Evolutionary conservation across 768 basidiomycete genomes (phyloP).

Genomic region (Lactarius hatsudake): DNA sequence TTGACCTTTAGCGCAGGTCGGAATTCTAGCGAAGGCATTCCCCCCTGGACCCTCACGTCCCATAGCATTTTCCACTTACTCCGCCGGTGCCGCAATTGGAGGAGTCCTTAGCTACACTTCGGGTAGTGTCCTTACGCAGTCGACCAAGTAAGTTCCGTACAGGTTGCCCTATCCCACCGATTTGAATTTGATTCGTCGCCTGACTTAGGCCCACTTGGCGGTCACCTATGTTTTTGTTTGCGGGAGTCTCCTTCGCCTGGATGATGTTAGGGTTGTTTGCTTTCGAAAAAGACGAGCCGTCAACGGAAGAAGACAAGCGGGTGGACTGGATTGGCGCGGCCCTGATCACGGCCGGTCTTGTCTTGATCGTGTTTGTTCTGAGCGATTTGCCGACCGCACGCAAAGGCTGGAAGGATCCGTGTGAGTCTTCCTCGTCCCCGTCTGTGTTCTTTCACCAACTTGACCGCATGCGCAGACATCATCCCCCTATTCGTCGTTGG

Average conservation of each 20-base stretch:
- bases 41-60: constrained; percentile 65
- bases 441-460: not conserved
- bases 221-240: constrained; percentile 56
- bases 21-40: constrained; percentile 80
- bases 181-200: not conserved
- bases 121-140: constrained; percentile 65
- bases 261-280: constrained; percentile 52
- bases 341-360: constrained; percentile 61
- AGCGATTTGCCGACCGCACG: constrained; percentile 62
- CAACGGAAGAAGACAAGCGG: constrained; percentile 36
- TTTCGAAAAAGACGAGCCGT: constrained; percentile 55
- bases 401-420: constrained; percentile 57
- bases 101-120: constrained; percentile 65
- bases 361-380: constrained; percentile 70
- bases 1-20: constrained; percentile 46
- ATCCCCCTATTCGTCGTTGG: constrained; percentile 65
- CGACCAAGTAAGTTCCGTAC: constrained; percentile 16
- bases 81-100: constrained; percentile 82
- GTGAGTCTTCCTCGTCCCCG: constrained; percentile 37
- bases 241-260: constrained; percentile 54
- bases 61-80: constrained; percentile 77
- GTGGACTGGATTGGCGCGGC: constrained; percentile 79
- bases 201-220: constrained; percentile 54
- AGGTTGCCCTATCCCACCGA: not conserved
- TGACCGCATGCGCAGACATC: constrained; percentile 53